A percentile compares a stretch with the other conserved stretches of the same genome.
These are phyloP conservation scores for Botrytis pseudocinerea DNA, from an alignment of 2,329 filamentous ascomycete species.

Conservation along the genomic window DNA sequence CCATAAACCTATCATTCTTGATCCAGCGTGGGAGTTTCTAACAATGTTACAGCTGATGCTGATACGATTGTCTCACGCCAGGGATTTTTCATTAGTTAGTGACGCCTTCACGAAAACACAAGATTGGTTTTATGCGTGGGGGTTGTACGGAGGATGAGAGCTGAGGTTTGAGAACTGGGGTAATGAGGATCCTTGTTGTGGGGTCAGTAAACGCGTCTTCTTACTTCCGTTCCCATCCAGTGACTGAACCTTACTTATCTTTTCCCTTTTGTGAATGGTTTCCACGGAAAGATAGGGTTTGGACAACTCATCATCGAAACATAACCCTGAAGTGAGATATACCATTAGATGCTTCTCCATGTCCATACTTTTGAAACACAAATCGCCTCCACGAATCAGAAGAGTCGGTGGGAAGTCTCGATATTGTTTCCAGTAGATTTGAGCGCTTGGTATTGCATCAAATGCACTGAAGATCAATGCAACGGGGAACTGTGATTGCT, in stretches of 20 bases:
- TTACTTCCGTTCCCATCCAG: not conserved
- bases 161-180: slow-evolving; percentile 15
- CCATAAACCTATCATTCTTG: slow-evolving; percentile 1
- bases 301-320: slow-evolving; percentile 10
- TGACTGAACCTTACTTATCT: slow-evolving; percentile 1
- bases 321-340: not conserved
- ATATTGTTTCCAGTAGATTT: slow-evolving; percentile 10
- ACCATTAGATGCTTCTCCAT: not conserved
- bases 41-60: slow-evolving; percentile 7
- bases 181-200: slow-evolving; percentile 14
- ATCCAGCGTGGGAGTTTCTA: not conserved
- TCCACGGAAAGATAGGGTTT: not conserved
- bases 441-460: slow-evolving; percentile 13
- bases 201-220: slow-evolving; percentile 3
- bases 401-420: not conserved
- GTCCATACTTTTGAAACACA: not conserved
- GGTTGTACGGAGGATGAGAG: slow-evolving; percentile 5
- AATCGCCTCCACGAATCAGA: not conserved
- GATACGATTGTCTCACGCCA: slow-evolving; percentile 9
- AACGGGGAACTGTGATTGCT: slow-evolving; percentile 21
- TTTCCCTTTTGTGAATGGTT: not conserved
- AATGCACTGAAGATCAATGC: slow-evolving; percentile 25
- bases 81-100: not conserved
- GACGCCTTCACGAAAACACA: slow-evolving; percentile 15
- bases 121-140: not conserved